Evolutionary conservation across 768 basidiomycete species (phyloP), one percentile per base, ranked within the genome.

Genomic region (Lanmaoa rubissima): DNA sequence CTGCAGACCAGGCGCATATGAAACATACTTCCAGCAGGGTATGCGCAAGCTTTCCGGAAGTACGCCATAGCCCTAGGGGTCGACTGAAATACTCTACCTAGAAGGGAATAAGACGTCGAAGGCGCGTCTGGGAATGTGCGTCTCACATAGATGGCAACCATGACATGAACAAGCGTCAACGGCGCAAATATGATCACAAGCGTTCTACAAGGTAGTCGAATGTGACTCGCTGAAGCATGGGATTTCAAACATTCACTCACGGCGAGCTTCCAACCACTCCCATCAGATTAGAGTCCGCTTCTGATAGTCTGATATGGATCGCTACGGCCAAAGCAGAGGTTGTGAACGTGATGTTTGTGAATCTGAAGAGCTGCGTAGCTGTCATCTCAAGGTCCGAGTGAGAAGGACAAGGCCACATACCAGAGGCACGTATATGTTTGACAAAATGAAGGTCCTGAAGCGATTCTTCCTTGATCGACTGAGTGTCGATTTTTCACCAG

Each of bases 21-120:
- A 92, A 94, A 53, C 92, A 77, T 44, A 94, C 88, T 76, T 96
- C 94, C 45, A 85, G 81, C 34, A 95, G 82, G 8, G 93, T 95
- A 66, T 94, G 87, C 3, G 88, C 84, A 38, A 94, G 82, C 73
- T 95, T 95, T 48, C 78, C 84, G 34, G 91, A 92, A 34, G 94
- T 93, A 50, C 82, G 80, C 94, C 94, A 96, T 32, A 96, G 76
- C n/a, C 94, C 94, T 24, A 96, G 76, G 7, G 94, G 94, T 36
- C 88, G 85, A 40, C 94, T 90, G 66, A 94, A 94, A 74, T 97
- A 97, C 74, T 96, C 94, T 54, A 94, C 78, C 92, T 94, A 66
- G 26, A 54, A 53, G 19, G 49, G 39, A 51, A 53, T 62, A 32
- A 71, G 47, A 32, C 5, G 32, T 40, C 8, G n/a, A 63, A 53